phyloP scores from a whole-genome alignment of 371 early-diverging fungal species.

The Mucor indicus region DNA sequence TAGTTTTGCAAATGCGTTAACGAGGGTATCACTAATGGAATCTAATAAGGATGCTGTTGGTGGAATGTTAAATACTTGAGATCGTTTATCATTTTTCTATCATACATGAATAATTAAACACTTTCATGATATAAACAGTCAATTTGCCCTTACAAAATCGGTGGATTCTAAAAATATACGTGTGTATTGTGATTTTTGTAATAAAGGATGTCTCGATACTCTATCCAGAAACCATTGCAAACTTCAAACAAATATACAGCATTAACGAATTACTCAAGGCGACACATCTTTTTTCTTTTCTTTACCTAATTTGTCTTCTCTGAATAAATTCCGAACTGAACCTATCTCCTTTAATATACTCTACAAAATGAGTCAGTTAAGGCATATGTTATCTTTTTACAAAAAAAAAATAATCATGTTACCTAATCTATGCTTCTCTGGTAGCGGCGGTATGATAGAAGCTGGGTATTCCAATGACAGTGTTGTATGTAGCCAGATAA shows the following conservation, averaged over 20 bases:
- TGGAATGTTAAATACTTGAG: slow-evolving; percentile 24
- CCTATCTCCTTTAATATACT: slow-evolving; percentile 90
- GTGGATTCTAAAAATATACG: slow-evolving; percentile 77
- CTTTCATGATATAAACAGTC: too few relatives aligned
- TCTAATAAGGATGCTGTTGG: slow-evolving; percentile 32
- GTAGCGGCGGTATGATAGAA: slow-evolving; percentile 84
- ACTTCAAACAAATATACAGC: slow-evolving; percentile 17
- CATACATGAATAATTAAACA: slow-evolving; percentile 22
- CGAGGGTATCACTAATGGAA: slow-evolving; percentile 64
- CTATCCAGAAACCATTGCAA: slow-evolving; percentile 82
- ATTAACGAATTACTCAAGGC: too few relatives aligned
- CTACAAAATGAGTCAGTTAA: slow-evolving; percentile 20
- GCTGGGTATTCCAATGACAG: slow-evolving; percentile 69
- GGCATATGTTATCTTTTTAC: neutral
- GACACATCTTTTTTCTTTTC: too few relatives aligned
- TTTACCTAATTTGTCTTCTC: slow-evolving; percentile 63
- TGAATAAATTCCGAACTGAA: slow-evolving; percentile 87
- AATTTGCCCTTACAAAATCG: slow-evolving; percentile 60
- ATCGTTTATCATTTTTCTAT: slow-evolving; percentile 41
- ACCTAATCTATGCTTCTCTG: slow-evolving; percentile 86
- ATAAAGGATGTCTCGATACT: slow-evolving; percentile 79
- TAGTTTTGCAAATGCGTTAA: slow-evolving; percentile 90
- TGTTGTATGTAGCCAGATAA: slow-evolving; percentile 75
- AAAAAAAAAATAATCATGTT: too few relatives aligned
- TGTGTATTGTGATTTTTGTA: slow-evolving; percentile 68